Evolutionary conservation across 768 basidiomycete genomes (phyloP).

Genomic region (Russula sp.): DNA sequence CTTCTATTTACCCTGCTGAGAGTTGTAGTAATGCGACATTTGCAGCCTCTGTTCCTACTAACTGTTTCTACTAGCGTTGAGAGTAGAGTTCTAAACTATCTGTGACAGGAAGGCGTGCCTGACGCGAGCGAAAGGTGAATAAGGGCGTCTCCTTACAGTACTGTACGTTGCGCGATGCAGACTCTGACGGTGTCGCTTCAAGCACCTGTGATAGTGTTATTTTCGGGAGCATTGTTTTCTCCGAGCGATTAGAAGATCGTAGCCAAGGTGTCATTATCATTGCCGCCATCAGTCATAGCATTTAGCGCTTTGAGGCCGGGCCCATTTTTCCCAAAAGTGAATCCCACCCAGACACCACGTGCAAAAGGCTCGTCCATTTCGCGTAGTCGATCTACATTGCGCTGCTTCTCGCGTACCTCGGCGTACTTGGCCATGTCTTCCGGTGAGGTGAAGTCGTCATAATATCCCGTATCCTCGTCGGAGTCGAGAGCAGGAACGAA

Average conservation of each 20-base stretch:
- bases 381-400: slow-evolving; percentile 83
- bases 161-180: too few species aligned
- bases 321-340: slow-evolving; percentile 86
- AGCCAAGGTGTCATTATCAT: slow-evolving; percentile 29
- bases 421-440: slow-evolving; percentile 99
- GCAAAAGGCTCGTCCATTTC: slow-evolving; percentile 74
- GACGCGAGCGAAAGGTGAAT: not conserved
- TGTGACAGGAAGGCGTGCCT: not conserved
- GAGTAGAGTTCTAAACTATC: not conserved
- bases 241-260: slow-evolving; percentile 29
- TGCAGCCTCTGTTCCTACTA: not conserved
- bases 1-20: slow-evolving; percentile 4
- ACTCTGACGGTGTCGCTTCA: not conserved
- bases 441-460: slow-evolving; percentile 79
- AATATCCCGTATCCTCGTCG: slow-evolving; percentile 92
- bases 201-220: not conserved
- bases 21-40: not conserved
- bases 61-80: not conserved
- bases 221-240: not conserved
- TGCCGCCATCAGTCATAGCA: slow-evolving; percentile 22
- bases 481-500: slow-evolving; percentile 93
- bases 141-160: too few species aligned
- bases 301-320: slow-evolving; percentile 44
- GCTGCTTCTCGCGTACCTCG: slow-evolving; percentile 95
- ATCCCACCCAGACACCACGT: slow-evolving; percentile 85